Evolutionary conservation across 768 basidiomycete genomes (phyloP).

Genomic region (Pisolithus albus): DNA sequence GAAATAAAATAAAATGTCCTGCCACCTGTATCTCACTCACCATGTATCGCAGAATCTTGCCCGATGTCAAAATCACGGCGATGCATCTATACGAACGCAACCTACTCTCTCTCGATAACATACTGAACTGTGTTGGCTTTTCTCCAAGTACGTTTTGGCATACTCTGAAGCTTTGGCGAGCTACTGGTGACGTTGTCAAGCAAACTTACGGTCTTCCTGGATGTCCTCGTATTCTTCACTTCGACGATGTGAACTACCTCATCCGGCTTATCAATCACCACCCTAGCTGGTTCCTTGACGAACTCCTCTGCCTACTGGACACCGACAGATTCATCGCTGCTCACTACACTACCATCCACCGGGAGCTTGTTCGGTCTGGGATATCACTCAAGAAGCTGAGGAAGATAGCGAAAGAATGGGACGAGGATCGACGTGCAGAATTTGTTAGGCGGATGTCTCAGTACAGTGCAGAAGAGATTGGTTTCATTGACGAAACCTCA

Average conservation of each 20-base stretch:
- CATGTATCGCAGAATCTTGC: background rate
- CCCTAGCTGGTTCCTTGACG: background rate
- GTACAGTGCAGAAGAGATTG: background rate
- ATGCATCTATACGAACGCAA: background rate
- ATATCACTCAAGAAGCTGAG: conserved; percentile 25
- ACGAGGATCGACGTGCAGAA: conserved; percentile 19
- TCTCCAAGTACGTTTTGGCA: background rate
- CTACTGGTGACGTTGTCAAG: background rate
- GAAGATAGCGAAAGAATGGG: conserved; percentile 27
- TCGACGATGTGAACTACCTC: background rate
- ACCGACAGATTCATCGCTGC: conserved; percentile 1
- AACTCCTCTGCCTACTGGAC: conserved; percentile 1
- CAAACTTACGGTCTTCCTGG: background rate
- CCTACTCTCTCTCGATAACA: background rate
- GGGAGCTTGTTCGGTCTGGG: conserved; percentile 6
- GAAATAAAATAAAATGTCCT: background rate
- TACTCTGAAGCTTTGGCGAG: background rate
- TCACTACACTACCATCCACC: conserved; percentile 1
- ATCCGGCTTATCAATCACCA: too few species aligned
- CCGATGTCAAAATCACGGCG: background rate
- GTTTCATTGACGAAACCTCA: background rate
- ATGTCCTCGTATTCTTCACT: background rate
- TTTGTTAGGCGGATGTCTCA: conserved; percentile 12
- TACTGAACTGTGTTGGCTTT: background rate
- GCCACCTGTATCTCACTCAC: background rate